A percentile compares a stretch with the other conserved stretches of the same genome.
Evolutionary conservation across 2,329 filamentous ascomycete genomes (phyloP).

Genomic region (Claviceps fusiformis): DNA sequence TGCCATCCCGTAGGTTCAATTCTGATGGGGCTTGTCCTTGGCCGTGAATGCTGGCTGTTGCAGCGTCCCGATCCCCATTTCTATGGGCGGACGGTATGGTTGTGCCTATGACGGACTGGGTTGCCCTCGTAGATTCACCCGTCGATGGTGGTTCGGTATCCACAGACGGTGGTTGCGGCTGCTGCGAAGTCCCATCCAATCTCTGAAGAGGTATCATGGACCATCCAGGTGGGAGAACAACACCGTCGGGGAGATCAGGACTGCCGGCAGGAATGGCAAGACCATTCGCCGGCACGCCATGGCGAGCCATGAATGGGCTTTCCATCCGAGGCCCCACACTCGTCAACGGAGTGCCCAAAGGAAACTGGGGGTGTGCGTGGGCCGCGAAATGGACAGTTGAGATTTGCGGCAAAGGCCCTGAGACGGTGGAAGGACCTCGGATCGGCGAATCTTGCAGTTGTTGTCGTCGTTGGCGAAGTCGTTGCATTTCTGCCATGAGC

Average conservation of each 20-base stretch:
- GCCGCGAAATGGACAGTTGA: constrained; percentile 9
- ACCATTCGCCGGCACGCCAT: constrained; percentile 31
- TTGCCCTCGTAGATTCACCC: constrained; percentile 7
- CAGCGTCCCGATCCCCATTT: not conserved
- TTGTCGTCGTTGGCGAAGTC: constrained; percentile 42
- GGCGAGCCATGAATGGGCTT: constrained; percentile 31
- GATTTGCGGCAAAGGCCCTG: constrained; percentile 5
- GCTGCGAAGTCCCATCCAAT: constrained; percentile 24
- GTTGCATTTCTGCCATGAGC: constrained; percentile 52
- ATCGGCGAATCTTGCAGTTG: constrained; percentile 18
- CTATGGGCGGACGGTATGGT: not conserved
- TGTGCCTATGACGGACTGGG: constrained; percentile 2
- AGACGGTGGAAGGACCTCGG: constrained; percentile 8
- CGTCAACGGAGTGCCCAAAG: constrained; percentile 11
- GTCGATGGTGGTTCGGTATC: constrained; percentile 7
- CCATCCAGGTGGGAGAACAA: constrained; percentile 53
- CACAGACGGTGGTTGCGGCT: constrained; percentile 9
- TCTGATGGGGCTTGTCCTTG: not conserved
- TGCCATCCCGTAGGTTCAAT: not conserved
- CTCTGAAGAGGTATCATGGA: constrained; percentile 48
- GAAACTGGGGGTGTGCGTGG: constrained; percentile 10
- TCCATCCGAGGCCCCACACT: constrained; percentile 21
- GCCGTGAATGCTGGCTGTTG: not conserved
- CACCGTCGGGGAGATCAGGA: constrained; percentile 46
- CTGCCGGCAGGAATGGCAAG: constrained; percentile 45